phyloP scores from a whole-genome alignment of 1,284 basidiomycete species.

The Cryptococcus neoformans region DNA sequence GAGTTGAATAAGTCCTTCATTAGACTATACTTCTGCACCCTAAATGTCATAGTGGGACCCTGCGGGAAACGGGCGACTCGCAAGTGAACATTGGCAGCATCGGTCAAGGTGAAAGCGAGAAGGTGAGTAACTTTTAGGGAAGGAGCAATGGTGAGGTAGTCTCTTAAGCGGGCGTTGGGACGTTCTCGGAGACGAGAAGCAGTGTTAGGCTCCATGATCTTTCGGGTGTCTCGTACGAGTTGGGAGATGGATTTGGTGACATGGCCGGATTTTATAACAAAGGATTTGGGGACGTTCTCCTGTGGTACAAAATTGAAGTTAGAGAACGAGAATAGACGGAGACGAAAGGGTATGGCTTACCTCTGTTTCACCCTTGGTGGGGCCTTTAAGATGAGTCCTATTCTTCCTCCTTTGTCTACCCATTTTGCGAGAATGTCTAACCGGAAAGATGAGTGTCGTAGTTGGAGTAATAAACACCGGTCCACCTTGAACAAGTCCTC shows the following conservation, averaged over 20 bases:
- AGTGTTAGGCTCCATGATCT: conserved; percentile 98
- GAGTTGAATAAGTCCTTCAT: conserved; percentile 57
- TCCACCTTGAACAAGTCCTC: too few species aligned
- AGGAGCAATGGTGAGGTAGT: conserved; percentile 91
- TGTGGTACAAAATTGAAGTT: neutral
- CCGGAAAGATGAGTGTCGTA: too few species aligned
- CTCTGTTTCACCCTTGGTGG: conserved; percentile 41
- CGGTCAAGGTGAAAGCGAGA: conserved; percentile 84
- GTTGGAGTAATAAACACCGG: too few species aligned
- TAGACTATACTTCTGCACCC: conserved; percentile 87
- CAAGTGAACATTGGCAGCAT: conserved; percentile 72
- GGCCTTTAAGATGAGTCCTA: conserved; percentile 76
- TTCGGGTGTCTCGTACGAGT: conserved; percentile 87
- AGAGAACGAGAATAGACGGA: neutral
- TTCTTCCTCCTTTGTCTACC: conserved; percentile 71
- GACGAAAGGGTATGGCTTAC: conserved; percentile 8
- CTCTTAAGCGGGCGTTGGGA: conserved; percentile 86
- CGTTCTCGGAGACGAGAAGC: conserved; percentile 86
- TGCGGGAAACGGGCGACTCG: conserved; percentile 84
- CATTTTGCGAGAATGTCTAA: conserved; percentile 53
- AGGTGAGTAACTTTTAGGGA: conserved; percentile 90
- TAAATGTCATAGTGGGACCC: conserved; percentile 92
- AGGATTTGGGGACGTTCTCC: conserved; percentile 55
- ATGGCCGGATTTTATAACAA: conserved; percentile 90
- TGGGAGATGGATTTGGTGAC: conserved; percentile 84